Evolutionary conservation across 2,329 filamentous ascomycete species (phyloP), one percentile per base, ranked within the genome.

Genomic region (Paecilomyces sp.): DNA sequence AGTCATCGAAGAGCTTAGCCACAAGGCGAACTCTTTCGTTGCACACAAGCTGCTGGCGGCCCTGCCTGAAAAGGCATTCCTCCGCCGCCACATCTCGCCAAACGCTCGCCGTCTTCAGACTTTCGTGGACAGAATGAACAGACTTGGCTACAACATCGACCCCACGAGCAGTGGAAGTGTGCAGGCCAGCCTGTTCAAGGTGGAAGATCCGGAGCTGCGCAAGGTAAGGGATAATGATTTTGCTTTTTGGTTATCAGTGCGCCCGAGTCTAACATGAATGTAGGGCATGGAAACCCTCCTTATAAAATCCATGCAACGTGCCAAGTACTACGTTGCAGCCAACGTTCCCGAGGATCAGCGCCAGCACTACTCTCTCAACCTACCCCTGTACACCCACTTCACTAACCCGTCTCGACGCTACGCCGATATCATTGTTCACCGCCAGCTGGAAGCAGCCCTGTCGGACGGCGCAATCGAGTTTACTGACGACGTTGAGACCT

Each of bases 301-400:
- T 34, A 83, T 96, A 74, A 99, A 99, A 81, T 88, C 92, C 41
- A 96, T 97, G 92, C 89, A 90, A 69, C 90, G 93, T 63, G 94
- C 92, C 71, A 97, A 97, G 77, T 99, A 99, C 80, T 95, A 87
- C 70, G 88, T 97, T 67, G 84, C 89, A 58, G 86, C 90, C 71
- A 95, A 91, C 80, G 86, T 89, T 34, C 64, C 85, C 51, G 88
- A 90, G 75, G 88, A 91, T 63, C 82, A 92, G 65, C 88, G 90
- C 78, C 85, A 89, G 62, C 93, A 99, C 77, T 99, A 95, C 75
- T 88, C 91, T 13, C 82, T 97, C 57, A 99, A 99, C 77, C 79
- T 96, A 58, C 92, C 93, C 0, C 78, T 96, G 12, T 99, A 97
- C 81, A 97, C 94, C 67, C 94, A 99, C 75, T 97, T 97, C 78